Percentiles rank a stretch among this genome's conserved stretches.
phyloP scores from a whole-genome alignment of 1,284 basidiomycete species.

The Cutaneotrichosporon sp. region DNA sequence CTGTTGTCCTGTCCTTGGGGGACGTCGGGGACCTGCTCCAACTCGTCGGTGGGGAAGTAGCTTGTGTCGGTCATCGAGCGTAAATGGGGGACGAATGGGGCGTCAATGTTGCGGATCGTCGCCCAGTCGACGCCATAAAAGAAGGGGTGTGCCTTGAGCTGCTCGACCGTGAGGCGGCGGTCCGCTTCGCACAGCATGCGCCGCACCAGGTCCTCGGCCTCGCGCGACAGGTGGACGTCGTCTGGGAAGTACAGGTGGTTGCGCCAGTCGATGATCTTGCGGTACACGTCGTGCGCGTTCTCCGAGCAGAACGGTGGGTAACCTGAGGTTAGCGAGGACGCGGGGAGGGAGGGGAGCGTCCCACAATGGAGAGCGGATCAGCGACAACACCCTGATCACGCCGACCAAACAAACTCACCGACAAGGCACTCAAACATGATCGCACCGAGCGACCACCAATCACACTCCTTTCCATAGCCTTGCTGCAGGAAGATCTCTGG shows the following conservation, averaged over 20 bases:
- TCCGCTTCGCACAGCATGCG: slow-evolving; percentile 79
- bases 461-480: slow-evolving; percentile 96
- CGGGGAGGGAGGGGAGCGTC: neutral
- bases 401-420: slow-evolving; percentile 30
- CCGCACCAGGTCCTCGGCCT: slow-evolving; percentile 83
- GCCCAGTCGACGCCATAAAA: slow-evolving; percentile 97
- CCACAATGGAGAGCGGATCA: too few relatives aligned
- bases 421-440: slow-evolving; percentile 99
- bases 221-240: slow-evolving; percentile 88
- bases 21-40: slow-evolving; percentile 72
- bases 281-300: slow-evolving; percentile 95
- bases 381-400: too few relatives aligned
- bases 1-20: slow-evolving; percentile 61
- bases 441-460: slow-evolving; percentile 96
- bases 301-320: slow-evolving; percentile 98
- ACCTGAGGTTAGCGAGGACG: slow-evolving; percentile 43
- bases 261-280: slow-evolving; percentile 96
- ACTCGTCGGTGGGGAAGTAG: slow-evolving; percentile 96
- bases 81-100: slow-evolving; percentile 91
- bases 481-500: slow-evolving; percentile 98
- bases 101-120: slow-evolving; percentile 85
- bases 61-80: slow-evolving; percentile 83
- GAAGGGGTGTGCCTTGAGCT: slow-evolving; percentile 92
- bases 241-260: slow-evolving; percentile 91
- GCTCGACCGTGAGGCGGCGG: slow-evolving; percentile 72